Percentiles rank a stretch among this genome's conserved stretches.
Evolutionary conservation across 2,329 filamentous ascomycete genomes (phyloP).

Genomic region (Nothophaeocryptopus gaeumannii): DNA sequence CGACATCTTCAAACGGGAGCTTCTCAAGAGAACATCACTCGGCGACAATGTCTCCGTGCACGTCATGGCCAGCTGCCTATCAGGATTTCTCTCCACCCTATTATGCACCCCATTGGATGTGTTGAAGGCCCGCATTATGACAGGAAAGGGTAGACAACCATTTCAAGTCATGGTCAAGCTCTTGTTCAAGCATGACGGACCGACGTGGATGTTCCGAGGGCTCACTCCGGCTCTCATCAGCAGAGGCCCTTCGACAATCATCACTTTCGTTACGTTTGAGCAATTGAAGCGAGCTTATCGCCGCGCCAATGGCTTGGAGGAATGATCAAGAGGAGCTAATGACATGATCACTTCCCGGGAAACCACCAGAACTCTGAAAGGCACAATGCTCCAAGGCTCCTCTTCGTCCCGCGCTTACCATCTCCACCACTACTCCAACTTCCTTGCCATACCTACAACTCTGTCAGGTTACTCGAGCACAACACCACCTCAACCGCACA

Average conservation of each 20-base stretch:
- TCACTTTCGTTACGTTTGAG: too few relatives aligned
- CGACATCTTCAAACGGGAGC: conserved; percentile 25
- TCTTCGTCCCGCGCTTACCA: too few relatives aligned
- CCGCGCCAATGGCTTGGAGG: too few relatives aligned
- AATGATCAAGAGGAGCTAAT: too few relatives aligned
- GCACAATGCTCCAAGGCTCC: too few relatives aligned
- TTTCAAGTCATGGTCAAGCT: conserved; percentile 19
- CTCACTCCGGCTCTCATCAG: conserved; percentile 25
- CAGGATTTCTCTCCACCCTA: conserved; percentile 26
- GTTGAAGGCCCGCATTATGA: conserved; percentile 26
- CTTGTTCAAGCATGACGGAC: conserved; percentile 21
- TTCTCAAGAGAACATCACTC: conserved; percentile 22
- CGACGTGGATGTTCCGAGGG: conserved; percentile 25
- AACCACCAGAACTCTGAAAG: too few relatives aligned
- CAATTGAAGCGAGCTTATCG: too few relatives aligned
- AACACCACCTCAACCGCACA: too few relatives aligned
- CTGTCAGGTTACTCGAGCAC: too few relatives aligned
- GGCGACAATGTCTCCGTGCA: conserved; percentile 21
- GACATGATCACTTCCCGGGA: too few relatives aligned
- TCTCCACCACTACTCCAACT: too few relatives aligned
- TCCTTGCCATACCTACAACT: too few relatives aligned
- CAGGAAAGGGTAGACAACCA: conserved; percentile 14
- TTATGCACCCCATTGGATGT: conserved; percentile 27
- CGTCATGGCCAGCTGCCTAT: conserved; percentile 23
- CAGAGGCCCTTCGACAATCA: conserved; percentile 22